A percentile compares a stretch with the other conserved stretches of the same genome.
Conservation (phyloP, 768 basidiomycete genomes). For the Xanthoconium stramineum region DNA sequence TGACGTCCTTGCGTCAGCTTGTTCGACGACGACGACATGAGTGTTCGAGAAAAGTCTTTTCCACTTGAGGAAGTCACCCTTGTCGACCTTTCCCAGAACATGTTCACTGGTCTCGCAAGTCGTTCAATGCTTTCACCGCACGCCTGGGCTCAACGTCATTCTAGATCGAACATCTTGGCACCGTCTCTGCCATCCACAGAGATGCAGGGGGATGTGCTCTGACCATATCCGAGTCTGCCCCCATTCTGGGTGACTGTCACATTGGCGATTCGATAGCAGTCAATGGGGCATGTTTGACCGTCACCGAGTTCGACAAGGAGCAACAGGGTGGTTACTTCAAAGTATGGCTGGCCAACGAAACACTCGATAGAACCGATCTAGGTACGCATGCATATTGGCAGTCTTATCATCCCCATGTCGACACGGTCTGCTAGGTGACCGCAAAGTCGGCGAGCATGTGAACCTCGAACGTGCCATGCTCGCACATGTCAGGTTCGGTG, state of each 20-base stretch:
- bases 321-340: slow-evolving; percentile 78
- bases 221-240: slow-evolving; percentile 64
- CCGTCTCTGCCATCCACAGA: slow-evolving; percentile 57
- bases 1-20: background rate
- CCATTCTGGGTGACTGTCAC: slow-evolving; percentile 84
- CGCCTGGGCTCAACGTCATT: slow-evolving; percentile 3
- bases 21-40: slow-evolving; percentile 19
- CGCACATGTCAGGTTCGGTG: slow-evolving; percentile 87
- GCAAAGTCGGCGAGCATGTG: slow-evolving; percentile 72
- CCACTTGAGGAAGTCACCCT: slow-evolving; percentile 1
- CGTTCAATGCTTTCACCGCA: background rate
- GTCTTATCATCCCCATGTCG: background rate
- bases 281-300: slow-evolving; percentile 87
- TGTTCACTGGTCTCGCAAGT: slow-evolving; percentile 82
- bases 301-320: slow-evolving; percentile 71
- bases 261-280: slow-evolving; percentile 94
- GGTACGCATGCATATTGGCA: slow-evolving; percentile 43
- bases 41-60: background rate
- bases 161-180: slow-evolving; percentile 89
- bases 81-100: slow-evolving; percentile 23
- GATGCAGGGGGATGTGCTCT: slow-evolving; percentile 81
- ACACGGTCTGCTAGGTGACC: slow-evolving; percentile 53
- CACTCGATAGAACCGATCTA: slow-evolving; percentile 83
- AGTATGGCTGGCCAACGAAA: slow-evolving; percentile 96
- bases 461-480: slow-evolving; percentile 97